These are phyloP conservation scores for Grifola frondosa DNA, from an alignment of 1,284 basidiomycete species.

Conservation along the genomic window DNA sequence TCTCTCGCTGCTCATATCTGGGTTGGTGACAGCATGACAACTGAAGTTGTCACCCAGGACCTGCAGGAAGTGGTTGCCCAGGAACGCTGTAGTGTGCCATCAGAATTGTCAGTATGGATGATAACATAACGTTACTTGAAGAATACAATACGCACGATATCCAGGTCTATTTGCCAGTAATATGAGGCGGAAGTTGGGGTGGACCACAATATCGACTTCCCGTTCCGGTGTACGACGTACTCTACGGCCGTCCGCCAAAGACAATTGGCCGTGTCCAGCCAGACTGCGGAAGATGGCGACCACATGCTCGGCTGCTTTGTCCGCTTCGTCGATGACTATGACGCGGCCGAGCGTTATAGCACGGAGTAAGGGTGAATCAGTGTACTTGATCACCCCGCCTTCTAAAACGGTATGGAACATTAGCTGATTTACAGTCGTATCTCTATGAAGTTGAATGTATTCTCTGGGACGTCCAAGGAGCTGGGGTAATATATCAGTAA, in stretches of 20 bases:
- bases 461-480: conserved; percentile 61
- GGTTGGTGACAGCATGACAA: conserved; percentile 63
- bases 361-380: conserved; percentile 62
- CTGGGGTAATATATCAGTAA: conserved; percentile 28
- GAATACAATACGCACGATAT: conserved; percentile 54
- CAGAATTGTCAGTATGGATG: not conserved
- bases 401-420: conserved; percentile 66
- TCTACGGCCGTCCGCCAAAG: conserved; percentile 58
- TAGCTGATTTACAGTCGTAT: conserved; percentile 67
- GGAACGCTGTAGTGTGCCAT: conserved; percentile 47
- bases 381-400: conserved; percentile 55
- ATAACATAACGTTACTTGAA: not conserved
- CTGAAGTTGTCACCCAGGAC: conserved; percentile 70
- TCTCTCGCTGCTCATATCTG: conserved; percentile 60
- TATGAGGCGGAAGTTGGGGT: conserved; percentile 61
- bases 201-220: conserved; percentile 55
- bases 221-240: conserved; percentile 47
- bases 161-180: conserved; percentile 69
- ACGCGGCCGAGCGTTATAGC: conserved; percentile 59
- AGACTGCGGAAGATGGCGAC: conserved; percentile 68
- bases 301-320: conserved; percentile 71
- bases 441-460: conserved; percentile 67
- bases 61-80: conserved; percentile 70
- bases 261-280: conserved; percentile 61
- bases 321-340: conserved; percentile 67